These are phyloP conservation scores for Verbascum thapsus DNA, from an alignment of 257 asterid genomes.

Conservation along the genomic window DNA sequence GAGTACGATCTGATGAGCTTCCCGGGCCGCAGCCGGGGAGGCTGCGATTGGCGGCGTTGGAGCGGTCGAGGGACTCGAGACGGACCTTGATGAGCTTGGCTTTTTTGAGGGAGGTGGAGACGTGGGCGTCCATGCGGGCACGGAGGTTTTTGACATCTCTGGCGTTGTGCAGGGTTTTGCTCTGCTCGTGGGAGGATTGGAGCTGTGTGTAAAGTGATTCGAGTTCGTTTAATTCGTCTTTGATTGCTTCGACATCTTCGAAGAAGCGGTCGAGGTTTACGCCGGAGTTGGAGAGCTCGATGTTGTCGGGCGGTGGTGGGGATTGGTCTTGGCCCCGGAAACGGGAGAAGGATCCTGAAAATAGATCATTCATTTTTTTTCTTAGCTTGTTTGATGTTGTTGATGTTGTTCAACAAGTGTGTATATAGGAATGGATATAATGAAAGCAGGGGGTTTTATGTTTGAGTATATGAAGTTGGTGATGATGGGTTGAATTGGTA, in stretches of 20 bases:
- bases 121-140: conserved; percentile 39
- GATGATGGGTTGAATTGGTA: conserved; percentile 38
- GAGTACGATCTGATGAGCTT: conserved; percentile 66
- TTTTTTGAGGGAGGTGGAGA: conserved; percentile 44
- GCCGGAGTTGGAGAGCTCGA: conserved; percentile 46
- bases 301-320: conserved; percentile 45
- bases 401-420: neutral
- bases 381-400: neutral
- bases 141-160: conserved; percentile 43
- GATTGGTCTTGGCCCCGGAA: conserved; percentile 51
- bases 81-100: conserved; percentile 58
- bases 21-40: conserved; percentile 73
- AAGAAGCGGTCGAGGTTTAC: conserved; percentile 70
- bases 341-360: conserved; percentile 70
- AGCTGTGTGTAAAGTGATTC: conserved; percentile 59
- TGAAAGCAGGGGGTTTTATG: neutral
- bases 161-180: conserved; percentile 54
- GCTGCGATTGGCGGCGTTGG: conserved; percentile 66
- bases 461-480: neutral
- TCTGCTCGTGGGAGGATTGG: conserved; percentile 55
- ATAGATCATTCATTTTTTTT: conserved; percentile 62
- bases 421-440: neutral
- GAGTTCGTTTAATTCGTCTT: conserved; percentile 63
- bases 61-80: conserved; percentile 53
- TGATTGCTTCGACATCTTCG: conserved; percentile 63